These are phyloP conservation scores for Gossypium sturtianum DNA, from an alignment of 345 rosid species.

Conservation along the genomic window DNA sequence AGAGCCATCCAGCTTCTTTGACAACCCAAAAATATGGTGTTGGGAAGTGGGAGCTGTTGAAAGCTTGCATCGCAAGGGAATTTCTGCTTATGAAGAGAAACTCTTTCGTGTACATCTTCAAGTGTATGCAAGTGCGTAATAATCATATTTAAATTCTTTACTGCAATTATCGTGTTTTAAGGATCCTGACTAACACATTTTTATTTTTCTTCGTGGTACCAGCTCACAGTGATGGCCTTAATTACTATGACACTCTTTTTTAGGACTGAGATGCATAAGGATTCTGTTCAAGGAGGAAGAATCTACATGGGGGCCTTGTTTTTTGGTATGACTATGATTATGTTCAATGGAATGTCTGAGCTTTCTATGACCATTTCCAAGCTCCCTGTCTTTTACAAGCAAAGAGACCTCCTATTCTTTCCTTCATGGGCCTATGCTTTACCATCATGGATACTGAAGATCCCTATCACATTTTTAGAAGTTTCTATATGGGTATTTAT, in stretches of 20 bases:
- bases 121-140: constrained; percentile 48
- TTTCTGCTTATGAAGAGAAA: constrained; percentile 71
- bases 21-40: constrained; percentile 52
- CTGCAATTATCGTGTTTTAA: neutral
- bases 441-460: constrained; percentile 76
- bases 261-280: constrained; percentile 48
- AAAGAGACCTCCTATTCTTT: constrained; percentile 66
- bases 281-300: constrained; percentile 40
- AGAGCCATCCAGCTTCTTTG: constrained; percentile 74
- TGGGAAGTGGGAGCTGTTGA: constrained; percentile 48
- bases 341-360: constrained; percentile 73
- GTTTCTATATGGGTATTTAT: constrained; percentile 55
- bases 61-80: constrained; percentile 58
- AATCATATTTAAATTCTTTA: neutral
- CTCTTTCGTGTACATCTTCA: constrained; percentile 68
- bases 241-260: constrained; percentile 46
- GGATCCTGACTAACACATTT: constrained; percentile 9
- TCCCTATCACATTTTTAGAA: constrained; percentile 64
- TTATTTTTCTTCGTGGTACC: neutral
- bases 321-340: constrained; percentile 38
- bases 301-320: constrained; percentile 60
- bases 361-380: constrained; percentile 67
- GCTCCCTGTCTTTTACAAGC: constrained; percentile 87
- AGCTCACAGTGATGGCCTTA: constrained; percentile 38
- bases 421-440: constrained; percentile 78